Evolutionary conservation across 192 early-diverging fungal genomes (phyloP).

Genomic region (Backusella tarrabulga): DNA sequence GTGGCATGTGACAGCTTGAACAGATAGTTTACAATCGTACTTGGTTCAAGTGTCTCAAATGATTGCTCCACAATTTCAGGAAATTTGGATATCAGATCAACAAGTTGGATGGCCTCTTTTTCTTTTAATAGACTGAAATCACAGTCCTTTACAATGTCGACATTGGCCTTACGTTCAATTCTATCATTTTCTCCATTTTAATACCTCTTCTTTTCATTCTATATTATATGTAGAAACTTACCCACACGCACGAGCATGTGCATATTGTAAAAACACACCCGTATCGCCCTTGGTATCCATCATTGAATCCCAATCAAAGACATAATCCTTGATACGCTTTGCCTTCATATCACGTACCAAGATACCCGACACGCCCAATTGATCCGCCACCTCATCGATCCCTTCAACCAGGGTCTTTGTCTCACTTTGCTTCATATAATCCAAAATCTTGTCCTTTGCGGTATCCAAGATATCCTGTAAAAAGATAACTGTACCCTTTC

Average conservation of each 20-base stretch:
- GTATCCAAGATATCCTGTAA: slow-evolving; percentile 89
- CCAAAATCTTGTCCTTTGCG: slow-evolving; percentile 78
- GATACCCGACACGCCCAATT: slow-evolving; percentile 86
- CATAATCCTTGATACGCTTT: slow-evolving; percentile 88
- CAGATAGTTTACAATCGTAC: slow-evolving; percentile 72
- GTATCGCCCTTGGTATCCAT: slow-evolving; percentile 91
- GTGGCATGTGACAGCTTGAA: slow-evolving; percentile 75
- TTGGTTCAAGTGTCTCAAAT: slow-evolving; percentile 71
- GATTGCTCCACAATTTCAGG: slow-evolving; percentile 71
- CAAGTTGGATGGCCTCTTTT: slow-evolving; percentile 62
- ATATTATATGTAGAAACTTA: slow-evolving; percentile 16
- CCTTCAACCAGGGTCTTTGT: slow-evolving; percentile 21
- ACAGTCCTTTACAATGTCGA: slow-evolving; percentile 43
- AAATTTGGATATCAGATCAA: slow-evolving; percentile 72
- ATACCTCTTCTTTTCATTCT: neutral
- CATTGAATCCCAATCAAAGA: slow-evolving; percentile 87
- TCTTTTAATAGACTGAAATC: slow-evolving; percentile 72
- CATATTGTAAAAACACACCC: slow-evolving; percentile 94
- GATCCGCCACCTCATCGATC: slow-evolving; percentile 69
- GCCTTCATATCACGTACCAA: slow-evolving; percentile 85
- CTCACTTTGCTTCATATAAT: slow-evolving; percentile 57
- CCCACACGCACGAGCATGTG: slow-evolving; percentile 90
- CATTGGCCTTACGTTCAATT: slow-evolving; percentile 71
- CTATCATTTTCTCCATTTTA: neutral
- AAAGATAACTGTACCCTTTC: slow-evolving; percentile 88